Evolutionary conservation across 169 alveolate species (phyloP).

Genomic region (Eimeria necatrix): DNA sequence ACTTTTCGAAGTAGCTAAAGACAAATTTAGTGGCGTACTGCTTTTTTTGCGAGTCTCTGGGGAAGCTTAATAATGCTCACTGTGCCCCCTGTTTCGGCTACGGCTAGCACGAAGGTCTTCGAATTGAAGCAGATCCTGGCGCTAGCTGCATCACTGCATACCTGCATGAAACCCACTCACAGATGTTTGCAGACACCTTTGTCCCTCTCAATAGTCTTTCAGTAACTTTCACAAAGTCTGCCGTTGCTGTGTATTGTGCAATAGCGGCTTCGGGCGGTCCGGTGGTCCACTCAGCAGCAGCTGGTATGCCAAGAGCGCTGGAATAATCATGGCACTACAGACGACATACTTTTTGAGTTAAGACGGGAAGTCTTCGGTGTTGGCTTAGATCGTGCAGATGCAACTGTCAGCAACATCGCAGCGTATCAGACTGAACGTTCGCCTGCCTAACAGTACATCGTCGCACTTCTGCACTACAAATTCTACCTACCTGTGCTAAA

Average conservation of each 20-base stretch:
- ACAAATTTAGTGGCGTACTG: neutral
- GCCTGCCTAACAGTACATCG: too few species aligned
- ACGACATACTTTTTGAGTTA: constrained; percentile 57
- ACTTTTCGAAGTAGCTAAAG: too few species aligned
- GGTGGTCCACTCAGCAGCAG: too few species aligned
- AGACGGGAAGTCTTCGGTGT: constrained; percentile 60
- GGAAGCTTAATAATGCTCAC: constrained; percentile 68
- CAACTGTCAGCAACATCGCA: constrained; percentile 20
- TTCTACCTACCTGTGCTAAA: too few species aligned
- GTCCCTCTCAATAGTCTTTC: too few species aligned
- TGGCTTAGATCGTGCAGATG: constrained; percentile 73
- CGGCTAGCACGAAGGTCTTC: constrained; percentile 67
- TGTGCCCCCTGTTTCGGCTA: constrained; percentile 70
- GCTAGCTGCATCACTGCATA: constrained; percentile 72
- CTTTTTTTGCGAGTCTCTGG: constrained; percentile 39
- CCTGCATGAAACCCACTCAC: constrained; percentile 7
- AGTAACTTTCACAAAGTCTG: too few species aligned
- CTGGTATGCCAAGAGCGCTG: too few species aligned
- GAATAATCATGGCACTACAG: neutral
- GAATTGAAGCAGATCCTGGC: constrained; percentile 62
- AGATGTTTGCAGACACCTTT: neutral
- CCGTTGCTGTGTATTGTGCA: too few species aligned
- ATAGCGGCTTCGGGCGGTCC: too few species aligned
- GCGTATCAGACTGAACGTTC: too few species aligned
- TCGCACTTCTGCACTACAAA: too few species aligned